Conservation (phyloP, 1,139 yeast species). For the Williopsis jadinii region DNA sequence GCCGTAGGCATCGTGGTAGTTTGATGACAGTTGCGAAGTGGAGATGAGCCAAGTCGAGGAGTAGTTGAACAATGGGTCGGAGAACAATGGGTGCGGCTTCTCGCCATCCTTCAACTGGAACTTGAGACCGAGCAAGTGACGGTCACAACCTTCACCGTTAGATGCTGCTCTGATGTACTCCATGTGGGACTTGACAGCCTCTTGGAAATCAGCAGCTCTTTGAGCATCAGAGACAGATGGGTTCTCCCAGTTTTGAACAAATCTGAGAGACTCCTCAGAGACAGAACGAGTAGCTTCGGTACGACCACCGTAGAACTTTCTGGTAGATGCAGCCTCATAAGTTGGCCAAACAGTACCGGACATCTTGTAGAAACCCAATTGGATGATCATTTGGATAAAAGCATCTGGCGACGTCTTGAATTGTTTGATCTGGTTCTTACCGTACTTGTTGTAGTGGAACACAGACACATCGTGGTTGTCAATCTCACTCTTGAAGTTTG, state of each 20-base stretch:
- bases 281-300: conserved; percentile 95
- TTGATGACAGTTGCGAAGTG: conserved; percentile 86
- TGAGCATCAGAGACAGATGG: conserved; percentile 46
- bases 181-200: conserved; percentile 72
- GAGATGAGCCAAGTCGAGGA: conserved; percentile 83
- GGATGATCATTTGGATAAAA: conserved; percentile 67
- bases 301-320: conserved; percentile 84
- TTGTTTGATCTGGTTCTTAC: conserved; percentile 62
- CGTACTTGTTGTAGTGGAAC: conserved; percentile 67
- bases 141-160: conserved; percentile 85
- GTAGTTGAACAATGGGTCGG: conserved; percentile 70
- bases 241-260: conserved; percentile 73
- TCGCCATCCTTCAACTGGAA: conserved; percentile 59
- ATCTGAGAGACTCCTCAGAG: conserved; percentile 63
- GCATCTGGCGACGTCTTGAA: conserved; percentile 76
- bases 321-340: conserved; percentile 93
- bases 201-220: conserved; percentile 63
- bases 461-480: conserved; percentile 52
- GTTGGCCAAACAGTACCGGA: conserved; percentile 84
- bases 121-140: conserved; percentile 88
- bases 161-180: conserved; percentile 71
- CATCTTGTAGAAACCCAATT: conserved; percentile 71
- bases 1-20: conserved; percentile 88
- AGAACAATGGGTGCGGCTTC: conserved; percentile 61
- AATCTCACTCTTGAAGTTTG: conserved; percentile 44